Evolutionary conservation across 139 green algal genomes (phyloP), one percentile per base, ranked within the genome.

Genomic region (Chlorella sp.): DNA sequence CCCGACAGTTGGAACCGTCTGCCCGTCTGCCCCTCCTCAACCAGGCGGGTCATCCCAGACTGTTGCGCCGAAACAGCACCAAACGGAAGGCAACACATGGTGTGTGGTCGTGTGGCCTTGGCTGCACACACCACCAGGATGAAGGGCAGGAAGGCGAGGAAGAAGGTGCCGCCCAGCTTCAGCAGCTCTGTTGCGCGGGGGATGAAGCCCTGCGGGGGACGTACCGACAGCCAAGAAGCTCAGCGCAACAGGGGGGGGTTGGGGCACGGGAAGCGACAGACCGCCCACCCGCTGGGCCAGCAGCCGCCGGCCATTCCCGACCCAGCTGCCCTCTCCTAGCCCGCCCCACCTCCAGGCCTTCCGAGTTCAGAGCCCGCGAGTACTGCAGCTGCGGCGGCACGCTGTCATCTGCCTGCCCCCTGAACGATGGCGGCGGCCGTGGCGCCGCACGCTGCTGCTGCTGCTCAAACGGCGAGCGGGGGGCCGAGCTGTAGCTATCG

Each of bases 101-200:
- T 16, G 9, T 65, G 9, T 3, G 7, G 56, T 9, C 7, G 26
- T 65, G 56, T 30, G 56, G 26, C 22, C 56, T 24, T 65, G 56
- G 56, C 56, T 65, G 60, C 64, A 34, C 32, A 84, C 48, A 93
- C 88, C 26, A 82, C 87, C 0, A 92, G 30, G 38, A 97, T 94
- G 82, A 95, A 93, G n/a, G 94, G 94, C 7, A 88, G 78, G 75
- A 97, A 97, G 40, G 81, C 91, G n/a, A 97, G 86, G 79, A 93
- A 96, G 51, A 96, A 92, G 26, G 64, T 81, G 14, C 88, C 85
- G 36, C 94, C 94, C 48, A 97, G 92, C 84, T 93, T 90, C 9
- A 95, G 22, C 56, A 97, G 89, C 87, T 91, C 77, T 8, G 80
- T 83, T 6, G 76, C 93, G 34, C 94, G 90, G 1, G 91, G 89